Evolutionary conservation across 257 asterid species (phyloP), one percentile per base, ranked within the genome.

Genomic region (Solanum rostratum): DNA sequence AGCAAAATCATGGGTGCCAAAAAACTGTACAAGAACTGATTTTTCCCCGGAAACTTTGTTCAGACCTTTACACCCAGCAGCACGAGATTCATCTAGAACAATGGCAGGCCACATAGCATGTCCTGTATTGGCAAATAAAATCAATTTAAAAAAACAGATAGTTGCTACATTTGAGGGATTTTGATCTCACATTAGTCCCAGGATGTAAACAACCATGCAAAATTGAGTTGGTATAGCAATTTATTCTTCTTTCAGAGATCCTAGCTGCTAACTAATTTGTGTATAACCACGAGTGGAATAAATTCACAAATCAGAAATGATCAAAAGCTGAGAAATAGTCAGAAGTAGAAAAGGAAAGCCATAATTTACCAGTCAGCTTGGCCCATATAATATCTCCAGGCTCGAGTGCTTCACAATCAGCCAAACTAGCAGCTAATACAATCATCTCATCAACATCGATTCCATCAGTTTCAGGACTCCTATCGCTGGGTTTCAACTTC

Each of bases 41-140:
- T 95, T 93, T 85, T 92, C 99, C 84, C 98, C 98, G 11, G 92
- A 90, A 69, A 69, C 85, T 88, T 90, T 95, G 87, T 87, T 93
- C 84, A 97, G 89, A 80, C 97, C 99, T 87, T 90, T 94, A 80
- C 85, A 92, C 85, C 89, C 91, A 86, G 91, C 90, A 79, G 89
- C 91, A 74, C 87, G 92, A 88, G 97, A 94, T 90, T 94, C 97
- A 88, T 95, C 95, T 91, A 93, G 84, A 85, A 97, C 92, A 82
- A 95, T 84, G 83, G 99, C 98, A 53, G 99, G 99, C 99, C 99
- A 97, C 88, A 91, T 89, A 87, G 99, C 98, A 91, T 97, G 95
- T 85, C 99, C 99, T 97, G 90, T 84, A 87, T 81, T 82, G 90
- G 37, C 83, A 69, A 82, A 69, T 14, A 24, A 30, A 49, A 83